Percentiles rank a stretch among this genome's conserved stretches.
Evolutionary conservation across 495 filamentous ascomycete genomes (phyloP).

Genomic region (Chaetomium cochliodes): DNA sequence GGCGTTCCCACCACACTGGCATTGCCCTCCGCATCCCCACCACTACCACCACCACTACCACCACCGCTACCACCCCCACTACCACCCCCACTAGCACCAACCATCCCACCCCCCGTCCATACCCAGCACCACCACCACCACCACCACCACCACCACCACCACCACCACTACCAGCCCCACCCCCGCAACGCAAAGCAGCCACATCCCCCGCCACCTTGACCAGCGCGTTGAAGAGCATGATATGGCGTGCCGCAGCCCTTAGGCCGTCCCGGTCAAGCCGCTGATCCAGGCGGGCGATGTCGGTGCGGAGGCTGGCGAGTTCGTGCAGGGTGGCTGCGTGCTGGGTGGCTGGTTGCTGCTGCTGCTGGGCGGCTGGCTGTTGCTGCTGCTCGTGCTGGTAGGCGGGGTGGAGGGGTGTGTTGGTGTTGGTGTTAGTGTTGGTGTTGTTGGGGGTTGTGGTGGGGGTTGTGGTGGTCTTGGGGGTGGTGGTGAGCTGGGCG

Average conservation of each 20-base stretch:
- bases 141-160: neutral
- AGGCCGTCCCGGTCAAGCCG: conserved; percentile 18
- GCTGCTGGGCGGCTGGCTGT: too few relatives aligned
- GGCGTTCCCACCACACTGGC: neutral
- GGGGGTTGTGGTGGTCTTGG: too few relatives aligned
- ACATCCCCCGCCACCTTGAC: conserved; percentile 25
- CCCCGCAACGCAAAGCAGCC: neutral
- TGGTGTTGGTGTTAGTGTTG: neutral
- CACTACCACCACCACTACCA: neutral
- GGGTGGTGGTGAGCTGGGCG: neutral
- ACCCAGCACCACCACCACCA: neutral
- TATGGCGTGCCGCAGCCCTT: conserved; percentile 23
- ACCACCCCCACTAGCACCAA: neutral
- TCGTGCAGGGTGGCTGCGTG: neutral
- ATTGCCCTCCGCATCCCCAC: neutral
- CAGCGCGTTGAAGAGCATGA: conserved; percentile 28
- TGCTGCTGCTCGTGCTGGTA: too few relatives aligned
- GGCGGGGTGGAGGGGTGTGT: neutral
- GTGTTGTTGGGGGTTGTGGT: neutral
- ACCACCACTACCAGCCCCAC: neutral
- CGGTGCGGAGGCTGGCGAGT: neutral
- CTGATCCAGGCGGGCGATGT: conserved; percentile 18
- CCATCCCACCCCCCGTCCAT: neutral
- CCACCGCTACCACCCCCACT: neutral
- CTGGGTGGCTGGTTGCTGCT: too few relatives aligned